Percentiles rank a stretch among this genome's conserved stretches.
These are phyloP conservation scores for Tripterygium wilfordii DNA, from an alignment of 177 flowering plant species.

Conservation along the genomic window DNA sequence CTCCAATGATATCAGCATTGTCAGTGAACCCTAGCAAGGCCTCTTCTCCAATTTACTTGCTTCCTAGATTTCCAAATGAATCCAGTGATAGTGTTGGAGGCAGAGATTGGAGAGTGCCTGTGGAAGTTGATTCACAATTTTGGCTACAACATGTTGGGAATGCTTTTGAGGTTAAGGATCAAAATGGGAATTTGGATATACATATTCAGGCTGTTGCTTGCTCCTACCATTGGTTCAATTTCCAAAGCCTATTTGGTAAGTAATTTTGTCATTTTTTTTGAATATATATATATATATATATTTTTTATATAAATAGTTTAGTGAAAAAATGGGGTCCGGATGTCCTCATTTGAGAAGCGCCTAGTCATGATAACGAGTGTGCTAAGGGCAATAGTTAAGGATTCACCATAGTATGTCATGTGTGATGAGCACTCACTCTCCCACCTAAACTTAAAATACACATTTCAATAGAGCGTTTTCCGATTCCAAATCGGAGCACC, in stretches of 20 bases:
- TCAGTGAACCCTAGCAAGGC: constrained; percentile 58
- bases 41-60: constrained; percentile 67
- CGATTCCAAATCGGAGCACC: no score
- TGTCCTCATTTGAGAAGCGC: no score
- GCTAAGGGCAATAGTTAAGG: no score
- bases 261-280: constrained; percentile 49
- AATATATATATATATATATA: constrained; percentile 78
- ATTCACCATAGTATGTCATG: no score
- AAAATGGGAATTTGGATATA: constrained; percentile 42
- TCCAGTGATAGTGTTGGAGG: background rate
- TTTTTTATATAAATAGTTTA: no score
- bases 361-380: no score
- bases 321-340: no score
- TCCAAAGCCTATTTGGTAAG: constrained; percentile 82
- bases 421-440: no score
- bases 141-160: constrained; percentile 84
- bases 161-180: constrained; percentile 50
- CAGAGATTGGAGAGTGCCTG: constrained; percentile 64
- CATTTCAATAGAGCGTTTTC: no score
- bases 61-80: constrained; percentile 49
- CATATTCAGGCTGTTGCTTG: constrained; percentile 66
- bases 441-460: no score
- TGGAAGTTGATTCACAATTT: constrained; percentile 67
- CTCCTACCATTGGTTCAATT: constrained; percentile 90
- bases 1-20: constrained; percentile 90